phyloP scores from a whole-genome alignment of 1,284 basidiomycete genomes.

The Malassezia psittaci region DNA sequence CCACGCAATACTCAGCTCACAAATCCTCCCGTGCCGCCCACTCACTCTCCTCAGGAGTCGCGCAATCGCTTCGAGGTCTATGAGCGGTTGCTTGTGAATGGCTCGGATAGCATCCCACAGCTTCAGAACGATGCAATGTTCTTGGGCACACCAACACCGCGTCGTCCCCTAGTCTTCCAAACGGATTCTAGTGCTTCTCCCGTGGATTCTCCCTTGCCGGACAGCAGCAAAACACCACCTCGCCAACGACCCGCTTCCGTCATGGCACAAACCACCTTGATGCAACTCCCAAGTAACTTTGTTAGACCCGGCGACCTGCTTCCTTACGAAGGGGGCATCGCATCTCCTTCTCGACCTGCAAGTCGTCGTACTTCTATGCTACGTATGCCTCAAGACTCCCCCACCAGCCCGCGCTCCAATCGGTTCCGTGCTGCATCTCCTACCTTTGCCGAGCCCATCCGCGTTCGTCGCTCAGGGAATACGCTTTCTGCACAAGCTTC shows the following conservation, averaged over 20 bases:
- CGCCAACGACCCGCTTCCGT: neutral
- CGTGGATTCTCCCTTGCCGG: neutral
- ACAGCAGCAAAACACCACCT: neutral
- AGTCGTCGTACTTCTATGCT: neutral
- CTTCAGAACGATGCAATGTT: slow-evolving; percentile 1
- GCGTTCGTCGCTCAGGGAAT: neutral
- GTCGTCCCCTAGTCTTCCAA: slow-evolving; percentile 4
- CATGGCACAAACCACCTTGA: neutral
- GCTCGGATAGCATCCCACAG: neutral
- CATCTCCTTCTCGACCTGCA: neutral
- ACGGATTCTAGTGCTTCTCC: neutral
- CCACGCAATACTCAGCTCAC: neutral
- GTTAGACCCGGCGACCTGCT: neutral
- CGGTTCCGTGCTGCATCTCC: neutral
- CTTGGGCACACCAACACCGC: slow-evolving; percentile 14
- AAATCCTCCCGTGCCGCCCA: neutral
- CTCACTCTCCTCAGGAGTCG: neutral
- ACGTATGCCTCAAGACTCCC: neutral
- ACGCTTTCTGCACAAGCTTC: no score
- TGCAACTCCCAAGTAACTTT: neutral
- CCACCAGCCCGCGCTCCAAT: slow-evolving; percentile 1
- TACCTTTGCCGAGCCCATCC: slow-evolving; percentile 6
- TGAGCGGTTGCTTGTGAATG: neutral
- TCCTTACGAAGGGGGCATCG: neutral
- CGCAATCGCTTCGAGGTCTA: neutral